These are phyloP conservation scores for Funneliformis caledonium DNA, from an alignment of 371 early-diverging fungal genomes.

Conservation along the genomic window DNA sequence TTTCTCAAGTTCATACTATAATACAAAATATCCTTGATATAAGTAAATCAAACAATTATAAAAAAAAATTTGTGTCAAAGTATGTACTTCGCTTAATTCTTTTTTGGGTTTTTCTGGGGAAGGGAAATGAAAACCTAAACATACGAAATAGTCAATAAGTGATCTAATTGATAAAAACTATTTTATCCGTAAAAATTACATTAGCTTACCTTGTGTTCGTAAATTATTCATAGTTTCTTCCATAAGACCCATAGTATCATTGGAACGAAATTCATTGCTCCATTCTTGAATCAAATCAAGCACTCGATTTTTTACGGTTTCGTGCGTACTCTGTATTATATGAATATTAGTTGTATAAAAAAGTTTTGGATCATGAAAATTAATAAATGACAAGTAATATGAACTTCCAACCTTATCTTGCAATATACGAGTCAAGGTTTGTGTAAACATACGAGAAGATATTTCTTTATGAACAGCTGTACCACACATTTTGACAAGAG, in stretches of 20 bases:
- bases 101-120: conserved; percentile 83
- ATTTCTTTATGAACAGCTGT: conserved; percentile 79
- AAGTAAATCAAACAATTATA: not conserved
- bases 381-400: not conserved
- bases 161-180: not conserved
- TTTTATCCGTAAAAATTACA: not conserved
- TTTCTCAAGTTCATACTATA: conserved; percentile 28
- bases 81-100: conserved; percentile 61
- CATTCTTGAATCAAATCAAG: conserved; percentile 90
- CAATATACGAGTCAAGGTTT: conserved; percentile 75
- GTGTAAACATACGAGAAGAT: conserved; percentile 85
- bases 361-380: no score
- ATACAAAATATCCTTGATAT: not conserved
- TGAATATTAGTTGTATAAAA: no score
- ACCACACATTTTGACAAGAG: conserved; percentile 92
- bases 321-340: conserved; percentile 75
- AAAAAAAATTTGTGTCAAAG: no score
- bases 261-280: conserved; percentile 82
- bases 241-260: conserved; percentile 84
- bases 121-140: conserved; percentile 72
- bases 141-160: not conserved
- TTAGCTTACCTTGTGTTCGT: conserved; percentile 53
- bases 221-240: conserved; percentile 83
- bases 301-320: conserved; percentile 76
- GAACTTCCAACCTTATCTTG: conserved; percentile 65